Percentiles rank a stretch among this genome's conserved stretches.
phyloP scores from a whole-genome alignment of 352 stramenopile species.

The Chrysophaeum taylorii region DNA sequence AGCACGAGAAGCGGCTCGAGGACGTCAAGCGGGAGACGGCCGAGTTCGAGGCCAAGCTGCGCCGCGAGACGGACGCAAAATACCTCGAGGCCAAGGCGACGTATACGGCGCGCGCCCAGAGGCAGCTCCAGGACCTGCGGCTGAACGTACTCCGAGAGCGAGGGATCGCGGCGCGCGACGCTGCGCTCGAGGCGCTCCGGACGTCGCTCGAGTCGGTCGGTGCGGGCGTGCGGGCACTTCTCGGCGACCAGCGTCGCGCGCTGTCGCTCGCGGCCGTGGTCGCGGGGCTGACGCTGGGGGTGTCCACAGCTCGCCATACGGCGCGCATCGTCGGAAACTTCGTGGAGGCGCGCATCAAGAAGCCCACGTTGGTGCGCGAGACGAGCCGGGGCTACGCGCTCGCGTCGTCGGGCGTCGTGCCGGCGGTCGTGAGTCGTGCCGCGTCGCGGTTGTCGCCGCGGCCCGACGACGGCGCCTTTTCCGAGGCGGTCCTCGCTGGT shows the following conservation, averaged over 20 bases:
- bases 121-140: constrained; percentile 71
- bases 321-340: constrained; percentile 64
- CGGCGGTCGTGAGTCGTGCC: constrained; percentile 46
- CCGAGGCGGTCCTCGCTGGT: constrained; percentile 51
- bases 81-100: constrained; percentile 63
- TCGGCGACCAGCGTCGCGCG: constrained; percentile 62
- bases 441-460: neutral
- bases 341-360: constrained; percentile 62
- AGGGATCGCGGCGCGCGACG: constrained; percentile 56
- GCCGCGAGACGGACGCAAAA: constrained; percentile 60
- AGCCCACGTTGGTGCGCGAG: constrained; percentile 68
- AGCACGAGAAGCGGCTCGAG: constrained; percentile 74
- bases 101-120: constrained; percentile 65
- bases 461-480: neutral
- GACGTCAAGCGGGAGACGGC: constrained; percentile 65
- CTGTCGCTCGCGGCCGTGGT: constrained; percentile 33
- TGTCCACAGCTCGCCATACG: constrained; percentile 65
- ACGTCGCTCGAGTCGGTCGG: constrained; percentile 61
- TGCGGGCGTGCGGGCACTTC: constrained; percentile 58
- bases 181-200: constrained; percentile 69
- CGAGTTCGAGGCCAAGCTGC: constrained; percentile 68
- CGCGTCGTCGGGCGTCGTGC: constrained; percentile 49
- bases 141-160: constrained; percentile 64
- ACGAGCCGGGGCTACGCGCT: constrained; percentile 57
- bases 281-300: constrained; percentile 58